phyloP scores from a whole-genome alignment of 2,329 filamentous ascomycete species.

The Colletotrichum liaoningense region DNA sequence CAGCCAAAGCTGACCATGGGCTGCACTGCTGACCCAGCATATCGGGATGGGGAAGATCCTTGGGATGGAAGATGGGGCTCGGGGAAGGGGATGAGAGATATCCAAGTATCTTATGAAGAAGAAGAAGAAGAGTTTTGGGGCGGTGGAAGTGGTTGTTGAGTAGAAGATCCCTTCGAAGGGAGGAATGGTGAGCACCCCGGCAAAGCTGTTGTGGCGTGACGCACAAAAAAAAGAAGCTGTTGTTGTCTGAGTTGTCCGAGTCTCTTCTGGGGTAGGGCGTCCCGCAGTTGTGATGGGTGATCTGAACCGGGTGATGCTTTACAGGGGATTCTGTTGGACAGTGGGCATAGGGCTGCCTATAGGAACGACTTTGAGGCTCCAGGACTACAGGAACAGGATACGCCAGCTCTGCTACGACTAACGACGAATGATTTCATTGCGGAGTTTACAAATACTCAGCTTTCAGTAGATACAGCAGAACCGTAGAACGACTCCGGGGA shows the following conservation, averaged over 20 bases:
- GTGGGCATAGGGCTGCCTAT: background rate
- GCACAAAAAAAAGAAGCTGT: constrained; percentile 35
- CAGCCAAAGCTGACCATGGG: background rate
- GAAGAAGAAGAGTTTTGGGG: constrained; percentile 35
- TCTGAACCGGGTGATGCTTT: constrained; percentile 17
- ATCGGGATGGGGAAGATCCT: constrained; percentile 15
- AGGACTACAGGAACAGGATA: background rate
- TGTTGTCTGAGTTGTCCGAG: constrained; percentile 28
- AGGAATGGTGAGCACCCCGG: constrained; percentile 33
- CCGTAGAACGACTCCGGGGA: background rate
- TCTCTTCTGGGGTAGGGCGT: constrained; percentile 24
- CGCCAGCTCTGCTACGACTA: background rate
- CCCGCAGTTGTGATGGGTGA: constrained; percentile 33
- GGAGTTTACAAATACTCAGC: background rate
- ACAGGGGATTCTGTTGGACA: background rate
- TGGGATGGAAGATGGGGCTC: constrained; percentile 20
- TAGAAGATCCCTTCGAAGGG: constrained; percentile 36
- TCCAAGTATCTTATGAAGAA: constrained; percentile 34
- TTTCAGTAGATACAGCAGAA: background rate
- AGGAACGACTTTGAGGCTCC: background rate
- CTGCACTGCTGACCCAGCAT: background rate
- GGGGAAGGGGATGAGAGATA: constrained; percentile 31
- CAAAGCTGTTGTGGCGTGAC: constrained; percentile 37
- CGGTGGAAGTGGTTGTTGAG: constrained; percentile 38
- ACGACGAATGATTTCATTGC: background rate